These are phyloP conservation scores for Leptodermis oblonga DNA, from an alignment of 257 asterid genomes.

Conservation along the genomic window DNA sequence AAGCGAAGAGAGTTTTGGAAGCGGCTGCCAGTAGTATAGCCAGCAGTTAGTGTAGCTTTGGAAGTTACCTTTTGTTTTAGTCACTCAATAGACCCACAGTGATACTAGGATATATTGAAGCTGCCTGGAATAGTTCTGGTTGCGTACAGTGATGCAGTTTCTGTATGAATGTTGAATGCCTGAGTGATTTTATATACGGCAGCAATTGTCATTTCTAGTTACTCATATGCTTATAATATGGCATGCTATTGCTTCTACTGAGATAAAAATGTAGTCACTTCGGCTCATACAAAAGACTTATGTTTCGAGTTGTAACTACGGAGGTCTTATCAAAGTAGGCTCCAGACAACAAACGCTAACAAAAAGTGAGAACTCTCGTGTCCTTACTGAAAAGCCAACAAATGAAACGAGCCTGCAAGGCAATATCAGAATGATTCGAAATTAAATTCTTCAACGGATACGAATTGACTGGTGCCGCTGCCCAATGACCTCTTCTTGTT, in stretches of 20 bases:
- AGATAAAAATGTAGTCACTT: too few relatives aligned
- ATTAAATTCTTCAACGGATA: neutral
- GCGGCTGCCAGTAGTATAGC: constrained; percentile 35
- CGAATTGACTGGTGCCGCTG: neutral
- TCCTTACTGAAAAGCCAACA: neutral
- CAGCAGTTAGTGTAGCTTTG: constrained; percentile 16
- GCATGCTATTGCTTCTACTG: too few relatives aligned
- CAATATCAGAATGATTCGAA: too few relatives aligned
- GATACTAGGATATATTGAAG: neutral
- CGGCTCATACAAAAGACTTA: too few relatives aligned
- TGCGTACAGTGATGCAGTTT: neutral
- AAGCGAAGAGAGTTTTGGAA: constrained; percentile 51
- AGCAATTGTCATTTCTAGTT: neutral
- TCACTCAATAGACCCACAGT: neutral
- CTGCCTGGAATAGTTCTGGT: neutral
- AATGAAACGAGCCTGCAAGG: too few relatives aligned
- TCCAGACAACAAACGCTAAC: too few relatives aligned
- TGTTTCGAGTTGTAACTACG: too few relatives aligned
- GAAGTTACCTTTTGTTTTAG: neutral
- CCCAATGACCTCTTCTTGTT: neutral
- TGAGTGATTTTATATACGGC: neutral
- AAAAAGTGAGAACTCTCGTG: neutral
- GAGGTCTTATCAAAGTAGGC: too few relatives aligned
- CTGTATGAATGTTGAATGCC: neutral
- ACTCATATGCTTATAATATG: neutral